A percentile compares a stretch with the other conserved stretches of the same genome.
Evolutionary conservation across 1,139 yeast species (phyloP).

Genomic region (Geotrichum reessii): DNA sequence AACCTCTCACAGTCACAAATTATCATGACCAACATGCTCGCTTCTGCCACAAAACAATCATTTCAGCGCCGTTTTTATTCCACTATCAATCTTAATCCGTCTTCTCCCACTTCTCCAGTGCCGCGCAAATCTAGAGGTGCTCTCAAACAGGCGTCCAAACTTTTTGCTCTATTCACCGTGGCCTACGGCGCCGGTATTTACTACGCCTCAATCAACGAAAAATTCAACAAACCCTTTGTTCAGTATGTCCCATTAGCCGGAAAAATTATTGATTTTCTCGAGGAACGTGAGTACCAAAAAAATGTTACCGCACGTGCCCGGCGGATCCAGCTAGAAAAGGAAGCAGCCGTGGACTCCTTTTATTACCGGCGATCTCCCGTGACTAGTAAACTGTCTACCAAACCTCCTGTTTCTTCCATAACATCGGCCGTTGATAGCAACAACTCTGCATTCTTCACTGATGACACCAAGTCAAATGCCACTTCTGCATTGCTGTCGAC

Average conservation of each 20-base stretch:
- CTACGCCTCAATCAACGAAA: conserved; percentile 3
- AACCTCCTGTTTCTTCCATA: not conserved
- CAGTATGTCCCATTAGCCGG: conserved; percentile 27
- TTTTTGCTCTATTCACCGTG: not conserved
- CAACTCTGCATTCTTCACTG: conserved; percentile 4
- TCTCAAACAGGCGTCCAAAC: not conserved
- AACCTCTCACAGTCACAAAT: not conserved
- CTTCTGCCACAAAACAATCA: not conserved
- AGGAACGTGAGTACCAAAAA: conserved; percentile 26
- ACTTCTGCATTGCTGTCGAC: conserved; percentile 10
- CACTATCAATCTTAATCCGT: not conserved
- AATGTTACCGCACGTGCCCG: conserved; percentile 19
- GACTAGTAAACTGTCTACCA: conserved; percentile 2
- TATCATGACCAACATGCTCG: not conserved
- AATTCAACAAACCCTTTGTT: conserved; percentile 17
- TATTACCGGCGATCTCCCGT: conserved; percentile 5
- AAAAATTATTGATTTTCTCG: conserved; percentile 25
- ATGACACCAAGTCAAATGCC: conserved; percentile 12
- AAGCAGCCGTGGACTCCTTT: conserved; percentile 1
- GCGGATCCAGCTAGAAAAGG: conserved; percentile 17
- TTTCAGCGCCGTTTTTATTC: not conserved
- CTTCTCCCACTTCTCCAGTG: not conserved
- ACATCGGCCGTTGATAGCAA: conserved; percentile 7
- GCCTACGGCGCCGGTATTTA: conserved; percentile 10
- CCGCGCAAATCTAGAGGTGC: not conserved